Conservation (phyloP, 2,329 filamentous ascomycete species). For the Dichotomopilus funicola region DNA sequence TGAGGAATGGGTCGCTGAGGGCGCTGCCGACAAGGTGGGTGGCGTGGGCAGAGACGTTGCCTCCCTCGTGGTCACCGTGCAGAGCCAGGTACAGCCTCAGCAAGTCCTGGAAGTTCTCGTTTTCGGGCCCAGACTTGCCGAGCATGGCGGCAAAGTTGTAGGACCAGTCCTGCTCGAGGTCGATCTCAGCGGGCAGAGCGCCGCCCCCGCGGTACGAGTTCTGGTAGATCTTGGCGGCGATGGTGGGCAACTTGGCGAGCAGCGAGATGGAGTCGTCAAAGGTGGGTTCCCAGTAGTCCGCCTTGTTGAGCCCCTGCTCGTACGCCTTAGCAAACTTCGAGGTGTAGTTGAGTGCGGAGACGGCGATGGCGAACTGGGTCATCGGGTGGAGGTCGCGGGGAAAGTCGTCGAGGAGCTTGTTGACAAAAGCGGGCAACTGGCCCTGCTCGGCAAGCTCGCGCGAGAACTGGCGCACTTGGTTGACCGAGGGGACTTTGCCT, state of each 20-base stretch:
- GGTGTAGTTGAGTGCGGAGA: conserved; percentile 91
- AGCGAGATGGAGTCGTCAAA: conserved; percentile 94
- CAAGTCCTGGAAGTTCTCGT: conserved; percentile 93
- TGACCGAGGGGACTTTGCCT: conserved; percentile 77
- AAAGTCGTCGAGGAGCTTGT: conserved; percentile 83
- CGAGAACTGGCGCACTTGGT: conserved; percentile 76
- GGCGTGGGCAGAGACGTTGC: conserved; percentile 92
- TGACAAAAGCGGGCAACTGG: conserved; percentile 72
- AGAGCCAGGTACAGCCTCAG: conserved; percentile 90
- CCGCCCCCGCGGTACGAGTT: conserved; percentile 73
- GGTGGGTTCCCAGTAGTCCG: conserved; percentile 97
- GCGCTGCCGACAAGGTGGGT: conserved; percentile 94
- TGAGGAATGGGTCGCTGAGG: conserved; percentile 89
- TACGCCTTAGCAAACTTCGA: conserved; percentile 92
- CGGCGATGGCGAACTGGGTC: conserved; percentile 94
- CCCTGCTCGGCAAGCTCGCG: conserved; percentile 83
- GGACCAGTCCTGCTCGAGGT: conserved; percentile 87
- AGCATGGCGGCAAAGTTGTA: conserved; percentile 98
- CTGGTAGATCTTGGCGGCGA: conserved; percentile 97
- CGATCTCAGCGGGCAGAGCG: conserved; percentile 67
- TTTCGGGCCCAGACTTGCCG: conserved; percentile 78
- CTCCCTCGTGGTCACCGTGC: conserved; percentile 96
- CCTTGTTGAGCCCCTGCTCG: conserved; percentile 84
- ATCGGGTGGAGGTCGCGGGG: conserved; percentile 90
- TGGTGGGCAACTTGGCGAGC: conserved; percentile 90